phyloP scores from a whole-genome alignment of 202 grass and related monocot genomes.

The Digitaria exilis region DNA sequence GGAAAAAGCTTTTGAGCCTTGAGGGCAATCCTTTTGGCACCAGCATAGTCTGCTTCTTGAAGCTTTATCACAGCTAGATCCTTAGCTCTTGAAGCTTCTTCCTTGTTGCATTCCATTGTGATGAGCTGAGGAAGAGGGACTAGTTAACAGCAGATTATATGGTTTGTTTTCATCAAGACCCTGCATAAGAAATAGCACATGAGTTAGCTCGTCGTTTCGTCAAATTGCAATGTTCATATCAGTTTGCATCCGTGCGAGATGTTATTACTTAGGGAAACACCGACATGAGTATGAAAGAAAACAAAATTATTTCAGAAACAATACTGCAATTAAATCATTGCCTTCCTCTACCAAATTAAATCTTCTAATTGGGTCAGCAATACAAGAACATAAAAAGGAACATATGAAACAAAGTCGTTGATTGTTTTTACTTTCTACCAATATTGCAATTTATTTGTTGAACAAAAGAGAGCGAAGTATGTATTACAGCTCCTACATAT shows the following conservation, averaged over 20 bases:
- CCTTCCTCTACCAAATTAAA: background rate
- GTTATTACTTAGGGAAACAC: slow-evolving; percentile 8
- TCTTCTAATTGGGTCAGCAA: too few relatives aligned
- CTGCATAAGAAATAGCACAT: slow-evolving; percentile 30
- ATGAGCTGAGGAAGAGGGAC: slow-evolving; percentile 12
- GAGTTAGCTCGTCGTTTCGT: background rate
- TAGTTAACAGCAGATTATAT: slow-evolving; percentile 1
- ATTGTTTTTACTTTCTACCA: background rate
- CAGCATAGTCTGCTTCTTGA: slow-evolving; percentile 53
- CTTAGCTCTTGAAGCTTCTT: slow-evolving; percentile 72
- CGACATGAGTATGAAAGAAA: slow-evolving; percentile 13
- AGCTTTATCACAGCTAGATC: slow-evolving; percentile 59
- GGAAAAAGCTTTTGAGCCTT: slow-evolving; percentile 67
- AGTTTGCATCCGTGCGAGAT: background rate
- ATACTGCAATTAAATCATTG: background rate
- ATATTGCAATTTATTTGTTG: background rate
- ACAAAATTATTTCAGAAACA: background rate
- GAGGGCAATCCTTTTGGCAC: slow-evolving; percentile 58
- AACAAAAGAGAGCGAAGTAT: background rate
- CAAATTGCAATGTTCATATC: slow-evolving; percentile 5
- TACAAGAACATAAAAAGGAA: too few relatives aligned
- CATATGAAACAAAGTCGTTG: background rate
- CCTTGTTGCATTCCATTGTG: slow-evolving; percentile 84
- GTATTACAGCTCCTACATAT: background rate
- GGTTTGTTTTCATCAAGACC: slow-evolving; percentile 15